A percentile compares a stretch with the other conserved stretches of the same genome.
phyloP scores from a whole-genome alignment of 164 flowering plant species.

The Vitis cinerea region DNA sequence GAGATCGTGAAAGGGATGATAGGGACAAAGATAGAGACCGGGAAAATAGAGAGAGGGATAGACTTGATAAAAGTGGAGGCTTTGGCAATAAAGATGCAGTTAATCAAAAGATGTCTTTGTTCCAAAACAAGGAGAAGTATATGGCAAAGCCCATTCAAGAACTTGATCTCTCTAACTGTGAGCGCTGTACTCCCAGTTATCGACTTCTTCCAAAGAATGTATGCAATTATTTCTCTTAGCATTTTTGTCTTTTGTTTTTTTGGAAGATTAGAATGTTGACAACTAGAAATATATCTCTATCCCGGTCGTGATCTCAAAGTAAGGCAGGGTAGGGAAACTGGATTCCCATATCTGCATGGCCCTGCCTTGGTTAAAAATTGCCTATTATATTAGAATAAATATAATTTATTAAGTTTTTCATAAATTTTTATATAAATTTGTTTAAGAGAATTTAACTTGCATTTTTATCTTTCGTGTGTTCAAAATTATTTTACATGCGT shows the following conservation, averaged over 20 bases:
- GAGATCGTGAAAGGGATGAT: conserved; percentile 56
- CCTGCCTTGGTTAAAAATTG: too few relatives aligned
- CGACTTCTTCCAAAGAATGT: conserved; percentile 93
- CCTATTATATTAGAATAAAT: too few relatives aligned
- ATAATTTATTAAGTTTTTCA: too few relatives aligned
- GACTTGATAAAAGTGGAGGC: conserved; percentile 42
- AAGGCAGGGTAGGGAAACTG: too few relatives aligned
- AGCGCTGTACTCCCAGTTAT: conserved; percentile 95
- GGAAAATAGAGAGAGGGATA: conserved; percentile 67
- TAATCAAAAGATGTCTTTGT: conserved; percentile 41
- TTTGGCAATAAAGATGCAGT: conserved; percentile 36
- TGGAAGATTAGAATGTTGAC: too few relatives aligned
- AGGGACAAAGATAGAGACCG: conserved; percentile 55
- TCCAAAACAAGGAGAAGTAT: conserved; percentile 66
- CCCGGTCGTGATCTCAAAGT: too few relatives aligned
- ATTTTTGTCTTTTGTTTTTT: neutral
- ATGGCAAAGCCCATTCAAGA: conserved; percentile 80
- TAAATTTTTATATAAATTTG: too few relatives aligned
- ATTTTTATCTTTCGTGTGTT: too few relatives aligned
- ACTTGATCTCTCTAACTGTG: conserved; percentile 93
- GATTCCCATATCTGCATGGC: too few relatives aligned
- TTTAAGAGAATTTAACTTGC: too few relatives aligned
- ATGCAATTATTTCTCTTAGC: conserved; percentile 13
- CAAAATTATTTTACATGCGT: too few relatives aligned
- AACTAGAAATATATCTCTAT: too few relatives aligned